These are phyloP conservation scores for Pythium aristosporum DNA, from an alignment of 352 stramenopile genomes.

Conservation along the genomic window DNA sequence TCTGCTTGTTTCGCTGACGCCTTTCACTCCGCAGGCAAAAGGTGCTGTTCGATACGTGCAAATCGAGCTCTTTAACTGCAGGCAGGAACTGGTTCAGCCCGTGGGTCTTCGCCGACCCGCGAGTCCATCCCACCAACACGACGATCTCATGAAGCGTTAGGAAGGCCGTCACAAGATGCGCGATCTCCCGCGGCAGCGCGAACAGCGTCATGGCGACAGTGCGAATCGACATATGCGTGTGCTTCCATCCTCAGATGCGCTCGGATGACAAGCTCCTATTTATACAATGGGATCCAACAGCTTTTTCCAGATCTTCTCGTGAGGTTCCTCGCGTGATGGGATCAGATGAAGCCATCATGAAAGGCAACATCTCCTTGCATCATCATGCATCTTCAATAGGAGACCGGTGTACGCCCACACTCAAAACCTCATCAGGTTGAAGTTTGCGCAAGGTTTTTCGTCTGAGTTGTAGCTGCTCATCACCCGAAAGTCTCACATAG, in stretches of 20 bases:
- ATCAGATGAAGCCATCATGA: too few species aligned
- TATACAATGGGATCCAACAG: too few species aligned
- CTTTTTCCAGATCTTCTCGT: too few species aligned
- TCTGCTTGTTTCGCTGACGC: not conserved
- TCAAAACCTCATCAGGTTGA: constrained; percentile 11
- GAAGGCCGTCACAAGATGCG: constrained; percentile 6
- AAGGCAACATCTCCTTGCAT: too few species aligned
- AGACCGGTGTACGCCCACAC: not conserved
- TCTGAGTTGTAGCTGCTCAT: not conserved
- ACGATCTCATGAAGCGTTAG: constrained; percentile 18
- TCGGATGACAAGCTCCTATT: not conserved
- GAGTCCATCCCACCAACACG: constrained; percentile 4
- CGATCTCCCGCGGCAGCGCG: constrained; percentile 18
- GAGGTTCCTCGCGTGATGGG: too few species aligned
- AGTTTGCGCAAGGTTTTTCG: constrained; percentile 16
- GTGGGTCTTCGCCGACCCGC: not conserved
- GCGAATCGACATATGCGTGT: not conserved
- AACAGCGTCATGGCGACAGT: constrained; percentile 5
- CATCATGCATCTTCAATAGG: too few species aligned
- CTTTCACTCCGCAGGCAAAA: constrained; percentile 1
- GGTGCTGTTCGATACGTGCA: not conserved
- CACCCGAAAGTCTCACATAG: not conserved
- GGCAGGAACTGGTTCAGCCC: constrained; percentile 15
- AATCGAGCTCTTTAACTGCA: constrained; percentile 1
- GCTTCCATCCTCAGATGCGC: constrained; percentile 1